Evolutionary conservation across 495 filamentous ascomycete species (phyloP), one percentile per base, ranked within the genome.

Genomic region (Opeltia flavorubescens): DNA sequence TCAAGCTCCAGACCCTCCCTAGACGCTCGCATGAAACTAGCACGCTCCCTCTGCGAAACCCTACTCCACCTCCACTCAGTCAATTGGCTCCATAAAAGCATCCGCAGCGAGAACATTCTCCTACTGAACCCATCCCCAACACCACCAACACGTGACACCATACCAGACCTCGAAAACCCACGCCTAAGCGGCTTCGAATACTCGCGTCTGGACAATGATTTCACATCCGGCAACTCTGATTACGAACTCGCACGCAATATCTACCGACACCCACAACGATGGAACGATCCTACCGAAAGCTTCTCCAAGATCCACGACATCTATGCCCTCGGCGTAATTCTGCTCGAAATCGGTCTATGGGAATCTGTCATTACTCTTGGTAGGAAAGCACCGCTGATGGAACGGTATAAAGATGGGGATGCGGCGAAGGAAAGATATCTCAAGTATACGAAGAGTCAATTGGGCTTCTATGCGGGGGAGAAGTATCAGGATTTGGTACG

Each of bases 251-350:
- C n/a, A 12, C 40, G 40, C 8, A 43, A 43, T 21, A 43, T 43
- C 40, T 63, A 63, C 33, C 42, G 62, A 4, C 61, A 63, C 44
- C 62, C 59, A 25, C 56, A 55, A 12, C 46, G 62, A 7, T 52
- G 57, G 44, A 59, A 59, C 5, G 34, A 41, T 12, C 61, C 61
- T 2, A 49, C 43, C 29, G 43, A 40, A 7, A 28, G 29, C 1
- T 63, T 63, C 46, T 57, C 36, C 39, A 59, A 60, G 41, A 31
- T 56, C 11, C 57, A 63, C 48, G 63, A 66, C 50, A 65, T 63
- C 17, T 66, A 66, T 41, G 52, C 44, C 23, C 30, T 63, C 8
- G 53, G 55, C 21, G 53, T 55, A 8, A 52, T 57, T 21, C 34
- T 63, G n/a, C 50, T 64, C 3, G 62, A 64, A 34, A 61, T 61